These are phyloP conservation scores for Penicillium bovifimosum DNA, from an alignment of 495 filamentous ascomycete species.

Conservation along the genomic window DNA sequence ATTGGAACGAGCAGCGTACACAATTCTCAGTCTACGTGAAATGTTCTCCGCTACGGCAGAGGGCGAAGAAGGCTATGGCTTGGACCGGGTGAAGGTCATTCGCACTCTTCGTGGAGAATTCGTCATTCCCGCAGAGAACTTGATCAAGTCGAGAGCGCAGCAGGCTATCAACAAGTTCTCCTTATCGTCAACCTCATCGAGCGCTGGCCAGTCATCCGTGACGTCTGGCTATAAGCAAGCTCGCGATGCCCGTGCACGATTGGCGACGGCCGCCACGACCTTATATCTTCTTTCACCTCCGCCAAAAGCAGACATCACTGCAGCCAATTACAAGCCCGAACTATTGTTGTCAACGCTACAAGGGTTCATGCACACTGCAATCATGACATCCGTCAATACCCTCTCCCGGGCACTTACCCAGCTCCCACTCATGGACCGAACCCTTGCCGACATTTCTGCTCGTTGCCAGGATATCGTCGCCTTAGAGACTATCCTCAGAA, in stretches of 20 bases:
- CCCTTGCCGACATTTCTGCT: slow-evolving; percentile 73
- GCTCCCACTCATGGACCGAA: slow-evolving; percentile 75
- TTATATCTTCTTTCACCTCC: slow-evolving; percentile 77
- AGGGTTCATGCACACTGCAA: slow-evolving; percentile 67
- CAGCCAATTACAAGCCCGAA: slow-evolving; percentile 49
- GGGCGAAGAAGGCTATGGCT: slow-evolving; percentile 68
- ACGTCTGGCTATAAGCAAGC: slow-evolving; percentile 68
- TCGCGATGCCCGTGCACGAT: slow-evolving; percentile 68
- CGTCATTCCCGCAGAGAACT: slow-evolving; percentile 62
- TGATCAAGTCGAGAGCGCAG: slow-evolving; percentile 63
- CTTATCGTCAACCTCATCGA: slow-evolving; percentile 54
- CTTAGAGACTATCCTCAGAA: slow-evolving; percentile 70
- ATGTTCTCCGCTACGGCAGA: slow-evolving; percentile 58
- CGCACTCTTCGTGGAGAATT: slow-evolving; percentile 61
- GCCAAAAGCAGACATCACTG: slow-evolving; percentile 18
- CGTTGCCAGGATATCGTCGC: slow-evolving; percentile 88
- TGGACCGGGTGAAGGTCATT: slow-evolving; percentile 66
- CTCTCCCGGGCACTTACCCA: slow-evolving; percentile 69
- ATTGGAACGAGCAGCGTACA: slow-evolving; percentile 72
- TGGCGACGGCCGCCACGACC: slow-evolving; percentile 68
- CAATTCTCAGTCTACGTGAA: slow-evolving; percentile 64
- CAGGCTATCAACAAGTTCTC: slow-evolving; percentile 81
- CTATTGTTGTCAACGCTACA: slow-evolving; percentile 73
- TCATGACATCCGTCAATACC: slow-evolving; percentile 67
- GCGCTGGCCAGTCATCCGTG: slow-evolving; percentile 22